phyloP scores from a whole-genome alignment of 2,329 filamentous ascomycete species.

The Orbilia quercus region DNA sequence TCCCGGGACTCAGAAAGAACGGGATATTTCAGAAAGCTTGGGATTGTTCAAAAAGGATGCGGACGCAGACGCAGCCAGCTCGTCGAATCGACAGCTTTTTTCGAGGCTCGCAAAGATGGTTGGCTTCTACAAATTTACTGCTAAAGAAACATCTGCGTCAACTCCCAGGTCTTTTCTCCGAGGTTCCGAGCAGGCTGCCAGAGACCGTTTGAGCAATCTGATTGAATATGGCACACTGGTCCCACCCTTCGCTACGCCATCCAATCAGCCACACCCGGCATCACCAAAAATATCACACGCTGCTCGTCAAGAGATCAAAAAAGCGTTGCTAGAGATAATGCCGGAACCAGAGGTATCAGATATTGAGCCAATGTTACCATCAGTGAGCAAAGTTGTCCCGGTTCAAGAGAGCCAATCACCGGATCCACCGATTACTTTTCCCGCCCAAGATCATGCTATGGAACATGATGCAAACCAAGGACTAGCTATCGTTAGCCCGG shows the following conservation, averaged over 20 bases:
- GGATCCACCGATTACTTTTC: too few relatives aligned
- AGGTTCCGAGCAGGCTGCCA: constrained; percentile 1
- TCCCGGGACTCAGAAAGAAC: background rate
- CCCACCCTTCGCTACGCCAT: background rate
- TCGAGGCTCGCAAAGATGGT: background rate
- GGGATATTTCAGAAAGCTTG: constrained; percentile 3
- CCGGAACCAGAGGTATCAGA: background rate
- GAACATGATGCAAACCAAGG: too few relatives aligned
- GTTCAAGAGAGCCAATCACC: background rate
- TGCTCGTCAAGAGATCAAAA: background rate
- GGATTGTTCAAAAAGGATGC: background rate
- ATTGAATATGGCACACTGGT: constrained; percentile 21
- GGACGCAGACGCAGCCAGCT: too few relatives aligned
- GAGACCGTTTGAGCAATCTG: constrained; percentile 24
- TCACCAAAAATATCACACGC: background rate
- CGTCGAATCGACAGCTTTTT: background rate
- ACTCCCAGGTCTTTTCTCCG: background rate
- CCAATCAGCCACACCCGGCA: background rate
- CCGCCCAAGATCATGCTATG: too few relatives aligned
- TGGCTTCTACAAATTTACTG: background rate
- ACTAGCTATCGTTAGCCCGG: too few relatives aligned
- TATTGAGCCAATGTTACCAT: too few relatives aligned
- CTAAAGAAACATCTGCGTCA: background rate
- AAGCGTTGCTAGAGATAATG: background rate
- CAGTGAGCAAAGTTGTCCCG: too few relatives aligned